Evolutionary conservation across 2,329 filamentous ascomycete species (phyloP).

Genomic region (Exophiala sideris): DNA sequence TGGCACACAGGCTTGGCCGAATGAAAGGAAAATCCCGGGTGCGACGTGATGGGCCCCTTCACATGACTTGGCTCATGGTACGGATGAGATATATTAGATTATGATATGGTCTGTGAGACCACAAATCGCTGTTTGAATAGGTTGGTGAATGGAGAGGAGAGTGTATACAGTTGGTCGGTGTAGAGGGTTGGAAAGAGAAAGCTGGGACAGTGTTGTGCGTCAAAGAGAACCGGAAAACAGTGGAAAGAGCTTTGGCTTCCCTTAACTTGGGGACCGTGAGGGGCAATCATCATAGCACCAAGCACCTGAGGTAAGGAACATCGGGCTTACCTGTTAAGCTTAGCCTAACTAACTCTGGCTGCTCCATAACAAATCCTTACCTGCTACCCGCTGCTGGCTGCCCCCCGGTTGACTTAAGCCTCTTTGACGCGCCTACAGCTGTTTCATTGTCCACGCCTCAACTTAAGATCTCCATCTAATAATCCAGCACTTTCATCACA

Average conservation of each 20-base stretch:
- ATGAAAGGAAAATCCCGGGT: constrained; percentile 21
- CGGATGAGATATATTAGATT: background rate
- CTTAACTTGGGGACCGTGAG: too few relatives aligned
- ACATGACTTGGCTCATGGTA: constrained; percentile 20
- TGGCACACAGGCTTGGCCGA: constrained; percentile 24
- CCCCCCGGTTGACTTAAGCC: background rate
- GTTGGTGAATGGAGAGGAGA: background rate
- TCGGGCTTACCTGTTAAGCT: too few relatives aligned
- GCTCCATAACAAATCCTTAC: background rate
- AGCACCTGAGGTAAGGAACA: too few relatives aligned
- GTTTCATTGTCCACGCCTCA: background rate
- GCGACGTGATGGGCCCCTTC: constrained; percentile 18
- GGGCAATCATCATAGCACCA: too few relatives aligned
- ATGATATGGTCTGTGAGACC: constrained; percentile 7
- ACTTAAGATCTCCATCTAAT: background rate
- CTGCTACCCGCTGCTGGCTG: background rate
- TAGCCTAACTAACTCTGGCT: too few relatives aligned
- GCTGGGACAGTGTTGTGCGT: background rate
- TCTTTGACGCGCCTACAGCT: background rate
- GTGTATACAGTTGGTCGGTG: constrained; percentile 3
- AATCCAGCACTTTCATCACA: constrained; percentile 2
- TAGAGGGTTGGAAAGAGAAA: background rate
- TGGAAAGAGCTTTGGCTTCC: too few relatives aligned
- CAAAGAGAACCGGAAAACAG: too few relatives aligned
- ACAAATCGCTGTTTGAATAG: background rate